Evolutionary conservation across 495 filamentous ascomycete species (phyloP).

Genomic region (Penicillium longicatenatum): DNA sequence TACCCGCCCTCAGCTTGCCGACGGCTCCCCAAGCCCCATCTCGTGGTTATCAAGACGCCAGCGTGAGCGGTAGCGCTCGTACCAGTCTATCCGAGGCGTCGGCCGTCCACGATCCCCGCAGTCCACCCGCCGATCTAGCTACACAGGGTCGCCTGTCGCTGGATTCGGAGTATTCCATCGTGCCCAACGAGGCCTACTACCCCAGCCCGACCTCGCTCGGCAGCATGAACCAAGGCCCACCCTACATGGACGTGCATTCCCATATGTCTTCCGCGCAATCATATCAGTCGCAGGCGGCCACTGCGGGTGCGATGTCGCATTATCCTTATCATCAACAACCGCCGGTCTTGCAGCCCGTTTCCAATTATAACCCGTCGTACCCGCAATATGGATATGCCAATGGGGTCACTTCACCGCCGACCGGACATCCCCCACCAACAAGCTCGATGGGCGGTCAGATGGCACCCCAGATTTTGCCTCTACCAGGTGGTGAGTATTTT

Average conservation of each 20-base stretch:
- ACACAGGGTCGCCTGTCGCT: conserved; percentile 40
- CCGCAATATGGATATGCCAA: conserved; percentile 73
- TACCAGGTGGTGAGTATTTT: conserved; percentile 53
- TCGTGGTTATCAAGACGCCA: conserved; percentile 49
- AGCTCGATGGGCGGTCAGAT: conserved; percentile 64
- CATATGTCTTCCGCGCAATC: conserved; percentile 83
- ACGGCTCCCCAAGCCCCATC: conserved; percentile 58
- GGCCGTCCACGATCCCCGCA: conserved; percentile 35
- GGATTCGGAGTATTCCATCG: conserved; percentile 42
- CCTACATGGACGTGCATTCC: conserved; percentile 82
- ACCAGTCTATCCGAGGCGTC: conserved; percentile 43
- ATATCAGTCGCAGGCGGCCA: conserved; percentile 78
- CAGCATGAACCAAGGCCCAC: conserved; percentile 83
- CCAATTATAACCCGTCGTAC: conserved; percentile 71
- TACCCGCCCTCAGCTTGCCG: conserved; percentile 76
- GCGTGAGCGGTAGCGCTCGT: conserved; percentile 35
- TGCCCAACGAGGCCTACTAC: conserved; percentile 41
- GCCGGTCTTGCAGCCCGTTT: conserved; percentile 77
- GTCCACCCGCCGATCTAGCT: conserved; percentile 40
- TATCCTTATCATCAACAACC: conserved; percentile 77
- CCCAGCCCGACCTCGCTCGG: conserved; percentile 48
- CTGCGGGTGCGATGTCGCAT: conserved; percentile 70
- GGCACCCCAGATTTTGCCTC: conserved; percentile 61
- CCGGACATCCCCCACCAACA: conserved; percentile 65
- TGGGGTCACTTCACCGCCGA: conserved; percentile 74